A percentile compares a stretch with the other conserved stretches of the same genome.
Evolutionary conservation across 192 early-diverging fungal genomes (phyloP).

Genomic region (Kappamyces sp.): DNA sequence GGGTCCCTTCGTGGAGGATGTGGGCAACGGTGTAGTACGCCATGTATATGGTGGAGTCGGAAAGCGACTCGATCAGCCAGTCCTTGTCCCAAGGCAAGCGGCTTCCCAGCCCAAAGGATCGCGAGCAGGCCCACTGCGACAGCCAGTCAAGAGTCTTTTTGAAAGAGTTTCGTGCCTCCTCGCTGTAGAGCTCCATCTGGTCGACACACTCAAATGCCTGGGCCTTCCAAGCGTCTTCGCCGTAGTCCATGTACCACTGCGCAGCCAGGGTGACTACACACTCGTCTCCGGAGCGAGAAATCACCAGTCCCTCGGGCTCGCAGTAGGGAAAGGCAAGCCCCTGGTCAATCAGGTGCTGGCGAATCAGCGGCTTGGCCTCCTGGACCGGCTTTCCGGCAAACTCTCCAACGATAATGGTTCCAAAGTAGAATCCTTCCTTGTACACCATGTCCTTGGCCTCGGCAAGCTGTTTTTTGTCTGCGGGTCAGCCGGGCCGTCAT

Average conservation of each 20-base stretch:
- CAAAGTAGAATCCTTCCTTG: conserved; percentile 97
- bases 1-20: conserved; percentile 76
- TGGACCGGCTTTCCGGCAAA: conserved; percentile 78
- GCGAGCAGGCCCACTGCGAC: conserved; percentile 93
- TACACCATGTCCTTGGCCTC: conserved; percentile 92
- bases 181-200: conserved; percentile 71
- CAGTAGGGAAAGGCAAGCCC: conserved; percentile 81
- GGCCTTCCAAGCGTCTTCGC: conserved; percentile 78
- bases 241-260: conserved; percentile 99
- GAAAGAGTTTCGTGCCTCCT: conserved; percentile 82
- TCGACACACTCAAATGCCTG: conserved; percentile 63
- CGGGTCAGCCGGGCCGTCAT: no score
- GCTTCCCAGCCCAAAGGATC: conserved; percentile 88
- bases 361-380: conserved; percentile 84
- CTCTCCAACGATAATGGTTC: conserved; percentile 79
- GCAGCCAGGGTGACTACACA: conserved; percentile 93
- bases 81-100: conserved; percentile 89
- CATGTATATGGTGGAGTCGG: conserved; percentile 99
- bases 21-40: conserved; percentile 98
- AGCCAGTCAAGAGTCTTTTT: conserved; percentile 86
- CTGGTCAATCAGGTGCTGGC: conserved; percentile 62
- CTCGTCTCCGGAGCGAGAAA: conserved; percentile 91
- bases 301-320: conserved; percentile 91
- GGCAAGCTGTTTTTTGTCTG: conserved; percentile 86
- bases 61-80: conserved; percentile 91